phyloP scores from a whole-genome alignment of 2,329 filamentous ascomycete genomes.

The Phymatotrichopsis omnivora region DNA sequence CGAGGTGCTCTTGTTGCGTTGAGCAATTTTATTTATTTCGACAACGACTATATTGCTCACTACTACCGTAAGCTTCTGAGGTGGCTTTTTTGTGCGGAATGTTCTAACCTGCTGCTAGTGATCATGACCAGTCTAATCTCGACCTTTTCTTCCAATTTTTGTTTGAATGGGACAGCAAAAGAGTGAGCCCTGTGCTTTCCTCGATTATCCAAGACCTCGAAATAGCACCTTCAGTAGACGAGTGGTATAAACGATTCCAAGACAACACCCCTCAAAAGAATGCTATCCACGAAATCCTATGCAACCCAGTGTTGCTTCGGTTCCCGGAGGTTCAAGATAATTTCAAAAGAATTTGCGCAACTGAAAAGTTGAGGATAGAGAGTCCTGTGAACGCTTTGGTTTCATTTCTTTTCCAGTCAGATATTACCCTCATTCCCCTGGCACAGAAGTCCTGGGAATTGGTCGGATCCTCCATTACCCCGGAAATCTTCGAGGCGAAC shows the following conservation, averaged over 20 bases:
- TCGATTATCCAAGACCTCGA: slow-evolving; percentile 19
- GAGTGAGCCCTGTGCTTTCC: slow-evolving; percentile 21
- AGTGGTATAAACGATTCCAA: slow-evolving; percentile 18
- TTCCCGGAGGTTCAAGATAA: slow-evolving; percentile 19
- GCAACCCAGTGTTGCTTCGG: slow-evolving; percentile 23
- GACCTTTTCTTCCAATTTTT: slow-evolving; percentile 25
- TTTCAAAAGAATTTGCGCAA: slow-evolving; percentile 27
- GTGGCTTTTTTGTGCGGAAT: background rate
- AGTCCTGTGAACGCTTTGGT: slow-evolving; percentile 28
- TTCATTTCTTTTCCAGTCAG: slow-evolving; percentile 29
- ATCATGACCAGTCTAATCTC: slow-evolving; percentile 27
- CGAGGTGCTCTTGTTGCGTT: slow-evolving; percentile 29
- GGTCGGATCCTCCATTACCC: slow-evolving; percentile 23
- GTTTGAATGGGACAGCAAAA: slow-evolving; percentile 22
- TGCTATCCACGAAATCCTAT: slow-evolving; percentile 27
- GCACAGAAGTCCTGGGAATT: slow-evolving; percentile 27
- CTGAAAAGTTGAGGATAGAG: slow-evolving; percentile 27
- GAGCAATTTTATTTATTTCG: slow-evolving; percentile 30
- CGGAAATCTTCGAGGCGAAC: slow-evolving; percentile 26
- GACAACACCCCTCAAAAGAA: slow-evolving; percentile 13
- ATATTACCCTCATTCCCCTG: slow-evolving; percentile 23
- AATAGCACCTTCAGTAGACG: slow-evolving; percentile 11
- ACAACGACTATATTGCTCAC: slow-evolving; percentile 27
- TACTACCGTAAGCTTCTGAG: slow-evolving; percentile 24
- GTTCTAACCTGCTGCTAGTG: slow-evolving; percentile 12